Evolutionary conservation across 225 moss, liverwort and hornwort species (phyloP).

Genomic region (Pseudisothecium myosuroides): DNA sequence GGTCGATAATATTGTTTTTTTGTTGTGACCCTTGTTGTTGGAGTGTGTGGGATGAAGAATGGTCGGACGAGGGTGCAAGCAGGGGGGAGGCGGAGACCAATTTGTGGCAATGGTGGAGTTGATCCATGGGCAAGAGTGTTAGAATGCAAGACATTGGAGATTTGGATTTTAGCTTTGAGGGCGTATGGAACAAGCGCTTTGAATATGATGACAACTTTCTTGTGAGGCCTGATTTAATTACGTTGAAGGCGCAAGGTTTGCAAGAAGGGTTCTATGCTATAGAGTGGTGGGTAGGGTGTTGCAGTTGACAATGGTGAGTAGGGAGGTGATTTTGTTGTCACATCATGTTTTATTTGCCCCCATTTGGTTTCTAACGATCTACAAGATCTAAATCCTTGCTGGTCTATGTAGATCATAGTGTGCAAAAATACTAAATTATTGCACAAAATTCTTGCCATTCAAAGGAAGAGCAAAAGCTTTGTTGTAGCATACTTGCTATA

Average conservation of each 20-base stretch:
- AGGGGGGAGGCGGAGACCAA: fast-evolving
- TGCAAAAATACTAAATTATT: too few relatives aligned
- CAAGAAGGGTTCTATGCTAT: fast-evolving
- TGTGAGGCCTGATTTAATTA: background rate
- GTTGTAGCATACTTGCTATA: fast-evolving
- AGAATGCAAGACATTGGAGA: background rate
- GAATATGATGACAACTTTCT: background rate
- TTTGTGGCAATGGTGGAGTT: background rate
- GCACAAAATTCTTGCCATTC: background rate
- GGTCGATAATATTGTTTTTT: background rate
- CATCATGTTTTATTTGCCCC: too few relatives aligned
- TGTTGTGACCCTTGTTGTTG: fast-evolving
- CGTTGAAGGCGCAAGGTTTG: fast-evolving
- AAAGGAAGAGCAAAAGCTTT: fast-evolving
- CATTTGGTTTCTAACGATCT: too few relatives aligned
- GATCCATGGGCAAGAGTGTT: fast-evolving
- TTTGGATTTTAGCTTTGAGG: background rate
- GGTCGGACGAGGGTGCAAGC: fast-evolving
- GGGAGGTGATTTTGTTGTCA: too few relatives aligned
- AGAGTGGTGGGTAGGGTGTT: fast-evolving
- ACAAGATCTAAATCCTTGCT: too few relatives aligned
- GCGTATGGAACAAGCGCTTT: fast-evolving
- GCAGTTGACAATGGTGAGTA: fast-evolving
- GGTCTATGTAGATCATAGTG: too few relatives aligned
- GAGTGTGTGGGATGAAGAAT: background rate